Conservation (phyloP, 768 basidiomycete genomes). For the Tricholoma sp. region DNA sequence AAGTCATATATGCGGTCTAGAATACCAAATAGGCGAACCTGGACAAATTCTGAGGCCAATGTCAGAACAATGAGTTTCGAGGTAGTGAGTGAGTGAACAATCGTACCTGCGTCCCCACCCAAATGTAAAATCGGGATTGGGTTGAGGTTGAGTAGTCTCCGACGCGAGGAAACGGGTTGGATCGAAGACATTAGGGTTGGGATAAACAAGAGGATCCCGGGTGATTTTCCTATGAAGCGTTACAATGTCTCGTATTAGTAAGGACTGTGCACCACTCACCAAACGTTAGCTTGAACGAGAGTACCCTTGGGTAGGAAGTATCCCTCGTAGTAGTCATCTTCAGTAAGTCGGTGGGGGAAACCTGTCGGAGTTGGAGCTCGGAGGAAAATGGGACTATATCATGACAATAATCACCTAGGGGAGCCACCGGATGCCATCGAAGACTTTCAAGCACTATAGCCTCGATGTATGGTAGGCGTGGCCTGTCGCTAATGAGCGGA, state of each 20-base stretch:
- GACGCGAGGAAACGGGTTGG: not conserved
- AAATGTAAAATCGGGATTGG: not conserved
- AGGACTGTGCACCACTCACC: no score
- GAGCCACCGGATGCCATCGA: conserved; percentile 1
- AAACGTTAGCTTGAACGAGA: no score
- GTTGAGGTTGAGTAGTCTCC: not conserved
- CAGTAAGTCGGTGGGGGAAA: not conserved
- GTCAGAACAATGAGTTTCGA: not conserved
- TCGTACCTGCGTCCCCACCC: not conserved
- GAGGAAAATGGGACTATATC: not conserved
- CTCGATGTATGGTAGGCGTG: not conserved
- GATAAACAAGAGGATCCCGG: not conserved
- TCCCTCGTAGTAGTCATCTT: not conserved
- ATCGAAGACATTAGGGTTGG: not conserved
- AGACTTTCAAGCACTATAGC: not conserved
- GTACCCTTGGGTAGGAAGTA: not conserved
- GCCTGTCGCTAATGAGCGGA: not conserved
- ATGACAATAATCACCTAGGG: not conserved
- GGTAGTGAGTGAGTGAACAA: no score
- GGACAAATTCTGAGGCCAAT: not conserved
- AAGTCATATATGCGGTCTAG: no score
- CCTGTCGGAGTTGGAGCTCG: not conserved
- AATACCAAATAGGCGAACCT: no score
- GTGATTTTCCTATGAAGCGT: not conserved
- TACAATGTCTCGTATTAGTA: not conserved